These are phyloP conservation scores for Cyanidiococcus yangmingshanensis DNA, from an alignment of 23 red algal species.

Conservation along the genomic window DNA sequence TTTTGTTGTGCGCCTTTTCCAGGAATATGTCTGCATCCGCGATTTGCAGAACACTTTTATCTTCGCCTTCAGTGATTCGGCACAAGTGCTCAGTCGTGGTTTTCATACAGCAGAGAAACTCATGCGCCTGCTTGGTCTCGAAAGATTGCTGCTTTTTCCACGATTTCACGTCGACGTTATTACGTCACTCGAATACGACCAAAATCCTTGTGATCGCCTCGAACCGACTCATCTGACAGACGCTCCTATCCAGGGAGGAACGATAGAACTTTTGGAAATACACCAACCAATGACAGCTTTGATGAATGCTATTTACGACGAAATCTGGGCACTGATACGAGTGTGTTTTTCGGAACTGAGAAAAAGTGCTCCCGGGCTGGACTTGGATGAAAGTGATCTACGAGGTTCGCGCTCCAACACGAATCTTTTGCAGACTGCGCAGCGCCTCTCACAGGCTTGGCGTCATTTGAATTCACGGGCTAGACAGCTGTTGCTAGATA, in stretches of 20 bases:
- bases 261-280: constrained; percentile 70
- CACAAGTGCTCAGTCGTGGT: constrained; percentile 36
- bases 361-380: background rate
- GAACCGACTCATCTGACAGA: background rate
- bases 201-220: background rate
- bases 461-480: background rate
- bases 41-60: constrained; percentile 21
- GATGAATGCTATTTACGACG: constrained; percentile 15
- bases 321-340: constrained; percentile 15
- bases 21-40: constrained; percentile 32
- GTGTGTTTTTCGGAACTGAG: constrained; percentile 21
- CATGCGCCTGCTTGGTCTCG: constrained; percentile 59
- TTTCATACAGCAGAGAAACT: constrained; percentile 76
- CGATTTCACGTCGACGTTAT: constrained; percentile 68
- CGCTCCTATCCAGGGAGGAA: background rate
- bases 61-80: constrained; percentile 64
- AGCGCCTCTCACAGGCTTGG: constrained; percentile 19
- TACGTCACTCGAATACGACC: constrained; percentile 18
- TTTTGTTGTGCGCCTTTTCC: constrained; percentile 63
- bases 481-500: constrained; percentile 23
- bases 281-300: constrained; percentile 26
- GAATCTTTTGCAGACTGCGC: background rate
- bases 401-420: background rate
- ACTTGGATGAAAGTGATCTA: constrained; percentile 19
- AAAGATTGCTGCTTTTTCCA: constrained; percentile 56